Evolutionary conservation across 352 stramenopile species (phyloP).

Genomic region (Peronospora belbahrii): DNA sequence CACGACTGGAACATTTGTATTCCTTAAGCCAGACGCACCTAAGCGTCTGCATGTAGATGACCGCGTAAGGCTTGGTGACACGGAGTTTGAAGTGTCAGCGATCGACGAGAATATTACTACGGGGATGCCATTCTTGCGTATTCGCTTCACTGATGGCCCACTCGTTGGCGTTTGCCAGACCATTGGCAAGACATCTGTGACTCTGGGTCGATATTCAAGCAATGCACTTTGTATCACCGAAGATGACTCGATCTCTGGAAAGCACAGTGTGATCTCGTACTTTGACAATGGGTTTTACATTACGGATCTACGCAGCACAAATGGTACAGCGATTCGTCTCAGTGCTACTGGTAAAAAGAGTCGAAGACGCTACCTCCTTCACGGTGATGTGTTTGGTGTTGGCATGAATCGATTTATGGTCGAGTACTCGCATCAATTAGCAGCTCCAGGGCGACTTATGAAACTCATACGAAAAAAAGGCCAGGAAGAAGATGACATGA

Average conservation of each 20-base stretch:
- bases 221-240: slow-evolving; percentile 80
- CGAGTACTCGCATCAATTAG: slow-evolving; percentile 69
- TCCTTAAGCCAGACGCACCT: slow-evolving; percentile 60
- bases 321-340: slow-evolving; percentile 68
- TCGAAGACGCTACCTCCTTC: slow-evolving; percentile 47
- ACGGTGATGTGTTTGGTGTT: slow-evolving; percentile 78
- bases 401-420: slow-evolving; percentile 80
- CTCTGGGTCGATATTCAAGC: slow-evolving; percentile 57
- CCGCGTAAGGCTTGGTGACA: slow-evolving; percentile 70
- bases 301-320: slow-evolving; percentile 76
- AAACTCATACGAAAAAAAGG: slow-evolving; percentile 20
- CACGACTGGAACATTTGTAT: slow-evolving; percentile 76
- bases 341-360: slow-evolving; percentile 58
- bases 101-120: slow-evolving; percentile 64
- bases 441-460: slow-evolving; percentile 18
- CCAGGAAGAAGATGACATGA: slow-evolving; percentile 16
- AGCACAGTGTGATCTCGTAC: slow-evolving; percentile 65
- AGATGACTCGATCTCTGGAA: slow-evolving; percentile 72
- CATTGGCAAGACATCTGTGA: slow-evolving; percentile 67
- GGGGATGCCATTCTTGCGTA: slow-evolving; percentile 60
- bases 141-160: slow-evolving; percentile 73
- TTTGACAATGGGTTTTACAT: slow-evolving; percentile 79
- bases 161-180: slow-evolving; percentile 64
- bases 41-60: slow-evolving; percentile 64
- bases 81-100: slow-evolving; percentile 70